Evolutionary conservation across 208 protist genomes (phyloP), one percentile per base, ranked within the genome.

Genomic region (Dictyostelium gargantuum): DNA sequence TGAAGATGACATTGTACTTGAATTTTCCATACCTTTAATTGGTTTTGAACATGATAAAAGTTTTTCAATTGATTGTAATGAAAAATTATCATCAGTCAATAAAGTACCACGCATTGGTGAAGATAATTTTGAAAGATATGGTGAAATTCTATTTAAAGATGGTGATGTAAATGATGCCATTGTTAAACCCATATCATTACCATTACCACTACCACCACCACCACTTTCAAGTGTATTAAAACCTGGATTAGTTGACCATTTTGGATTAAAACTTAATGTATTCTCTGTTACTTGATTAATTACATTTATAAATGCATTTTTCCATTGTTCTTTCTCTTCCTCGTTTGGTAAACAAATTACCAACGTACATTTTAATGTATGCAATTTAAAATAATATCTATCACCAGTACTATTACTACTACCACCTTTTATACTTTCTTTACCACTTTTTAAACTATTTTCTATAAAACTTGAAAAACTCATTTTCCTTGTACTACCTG

Each of bases 361-460:
- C 10, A 76, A 42, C 35, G 81, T 54, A n/a, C 44, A 86, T 11
- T 86, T 66, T 13, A 86, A 38, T 63, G 81, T 66, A 50, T 86
- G 81, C 40, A 86, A 48, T 63, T 86, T 86, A 48, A 86, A 86
- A 50, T 74, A 86, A 86, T 66, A 70, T 66, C 68, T 86, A 42
- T 86, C 81, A 35, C 68, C 81, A 21, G 6, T 5, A 70, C 32
- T 75, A 46, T 2, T 21, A 35, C 26, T 13, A 32, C 23, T n/a
- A 32, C 56, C n/a, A 70, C 13, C 29, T 4, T 38, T 44, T 29
- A 74, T 46, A 44, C 68, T 74, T 74, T 44, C 66, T 42, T 35
- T 72, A 3, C 66, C 35, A 72, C 66, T 72, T 6, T 72, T 72
- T 42, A 42, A 21, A 72, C 35, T 72, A 42, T 42, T 72, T 26